phyloP scores from a whole-genome alignment of 768 basidiomycete genomes.

The Mycena albidolilacea region DNA sequence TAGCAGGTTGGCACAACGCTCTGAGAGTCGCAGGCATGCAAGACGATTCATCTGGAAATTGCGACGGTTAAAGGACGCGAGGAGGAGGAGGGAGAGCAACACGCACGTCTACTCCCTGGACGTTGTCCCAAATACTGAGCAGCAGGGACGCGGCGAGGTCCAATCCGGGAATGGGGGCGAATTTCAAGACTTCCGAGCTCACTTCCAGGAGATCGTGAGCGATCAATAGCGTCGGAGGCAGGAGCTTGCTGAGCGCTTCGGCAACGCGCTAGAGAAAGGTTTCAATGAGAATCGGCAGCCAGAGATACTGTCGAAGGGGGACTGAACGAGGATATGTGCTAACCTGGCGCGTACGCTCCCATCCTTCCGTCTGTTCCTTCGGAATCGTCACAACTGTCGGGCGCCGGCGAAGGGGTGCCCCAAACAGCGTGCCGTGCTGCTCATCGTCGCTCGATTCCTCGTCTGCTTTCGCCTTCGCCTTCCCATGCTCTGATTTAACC shows the following conservation, averaged over 20 bases:
- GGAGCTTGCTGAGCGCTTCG: slow-evolving; percentile 48
- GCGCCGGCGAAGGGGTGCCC: slow-evolving; percentile 21
- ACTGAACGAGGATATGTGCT: slow-evolving; percentile 21
- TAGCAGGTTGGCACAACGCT: slow-evolving; percentile 74
- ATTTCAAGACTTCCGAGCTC: slow-evolving; percentile 55
- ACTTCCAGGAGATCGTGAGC: slow-evolving; percentile 54
- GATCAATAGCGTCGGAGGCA: slow-evolving; percentile 51
- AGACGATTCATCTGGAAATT: slow-evolving; percentile 69
- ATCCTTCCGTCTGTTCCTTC: slow-evolving; percentile 51
- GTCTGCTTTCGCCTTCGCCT: slow-evolving; percentile 1
- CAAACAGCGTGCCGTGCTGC: slow-evolving; percentile 25
- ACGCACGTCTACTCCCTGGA: slow-evolving; percentile 71
- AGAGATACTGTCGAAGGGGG: background rate
- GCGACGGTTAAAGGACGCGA: background rate
- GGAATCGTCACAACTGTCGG: slow-evolving; percentile 38
- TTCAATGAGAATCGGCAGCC: background rate
- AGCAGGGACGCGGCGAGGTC: slow-evolving; percentile 62
- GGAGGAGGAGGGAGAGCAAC: background rate
- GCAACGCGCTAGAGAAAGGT: slow-evolving; percentile 46
- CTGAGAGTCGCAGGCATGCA: slow-evolving; percentile 72
- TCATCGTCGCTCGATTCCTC: slow-evolving; percentile 23
- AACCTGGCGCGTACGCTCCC: slow-evolving; percentile 50
- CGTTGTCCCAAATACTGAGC: slow-evolving; percentile 70
- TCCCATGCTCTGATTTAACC: background rate
- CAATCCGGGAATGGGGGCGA: slow-evolving; percentile 67